Conservation (phyloP, 169 alveolate species). For the Perkinsus olseni region DNA sequence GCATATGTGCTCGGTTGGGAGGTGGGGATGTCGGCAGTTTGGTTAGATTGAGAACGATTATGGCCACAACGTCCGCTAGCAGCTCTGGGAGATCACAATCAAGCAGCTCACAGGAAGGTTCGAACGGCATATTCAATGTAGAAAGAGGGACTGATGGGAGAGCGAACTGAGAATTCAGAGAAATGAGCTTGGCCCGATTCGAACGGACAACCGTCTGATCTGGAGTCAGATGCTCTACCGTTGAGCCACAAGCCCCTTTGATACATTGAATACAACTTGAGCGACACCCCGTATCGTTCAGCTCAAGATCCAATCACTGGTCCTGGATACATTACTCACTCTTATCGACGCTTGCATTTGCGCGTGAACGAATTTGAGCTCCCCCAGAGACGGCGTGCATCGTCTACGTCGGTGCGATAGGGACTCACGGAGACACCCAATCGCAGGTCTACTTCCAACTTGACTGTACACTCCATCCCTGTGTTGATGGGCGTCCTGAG, state of each 20-base stretch:
- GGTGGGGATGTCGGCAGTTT: too few relatives aligned
- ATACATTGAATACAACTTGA: background rate
- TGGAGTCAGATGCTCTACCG: constrained; percentile 4
- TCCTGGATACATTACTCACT: background rate
- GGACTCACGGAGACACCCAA: too few relatives aligned
- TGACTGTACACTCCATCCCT: too few relatives aligned
- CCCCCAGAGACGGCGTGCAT: background rate
- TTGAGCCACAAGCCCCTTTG: background rate
- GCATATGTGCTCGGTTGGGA: too few relatives aligned
- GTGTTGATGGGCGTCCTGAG: too few relatives aligned
- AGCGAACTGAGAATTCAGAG: background rate
- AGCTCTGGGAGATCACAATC: background rate
- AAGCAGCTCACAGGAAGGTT: background rate
- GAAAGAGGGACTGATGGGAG: background rate
- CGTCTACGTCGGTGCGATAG: too few relatives aligned
- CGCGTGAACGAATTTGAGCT: background rate
- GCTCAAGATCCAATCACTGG: background rate
- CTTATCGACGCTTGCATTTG: background rate
- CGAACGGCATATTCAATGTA: background rate
- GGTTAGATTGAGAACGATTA: background rate
- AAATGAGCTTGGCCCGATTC: constrained; percentile 3
- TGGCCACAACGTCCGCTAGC: background rate
- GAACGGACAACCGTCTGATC: constrained; percentile 4
- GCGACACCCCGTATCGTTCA: background rate
- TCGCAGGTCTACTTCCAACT: too few relatives aligned